Base-by-base conservation (phyloP, 331 rosid genomes). In the Rosa hybrid region DNA sequence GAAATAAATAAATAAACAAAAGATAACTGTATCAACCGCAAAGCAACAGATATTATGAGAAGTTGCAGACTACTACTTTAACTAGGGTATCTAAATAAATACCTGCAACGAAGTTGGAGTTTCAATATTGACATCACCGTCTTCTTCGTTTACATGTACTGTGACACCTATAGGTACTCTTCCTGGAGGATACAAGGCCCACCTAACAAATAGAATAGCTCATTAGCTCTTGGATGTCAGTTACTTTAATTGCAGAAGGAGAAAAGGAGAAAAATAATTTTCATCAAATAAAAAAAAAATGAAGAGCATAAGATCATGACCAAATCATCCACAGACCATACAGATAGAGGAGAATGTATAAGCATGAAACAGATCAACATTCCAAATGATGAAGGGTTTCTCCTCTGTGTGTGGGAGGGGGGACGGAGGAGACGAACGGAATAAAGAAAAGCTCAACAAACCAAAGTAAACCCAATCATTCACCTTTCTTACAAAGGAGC, bases 141-240 rank as follows among this genome's bases (percentile, higher is more conserved):
- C 99, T 45, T 90, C 98, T 80, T 91, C 98, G 76, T 86, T 93
- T 68, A 96, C 97, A 88, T 93, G 98, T 70, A 96, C 99, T 0
- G 97, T 93, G 74, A 91, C 99, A 80, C 99, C 97, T 79, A 92
- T 76, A 77, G 97, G 99, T 68, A 96, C 99, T 84, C 85, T 96
- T 73, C 99, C 99, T 18, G 99, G 99, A 86, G 99, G 98, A 89
- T 96, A 96, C 80, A 96, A 73, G 63, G 98, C 99, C 98, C 99
- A 96, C 87, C 99, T 96, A 86, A 86, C 73, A 85, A 78, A 83
- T 68, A 85, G 49, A 75, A 65, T 82, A 60, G 72, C 81, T 70
- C 64, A 83, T 78, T 46, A 56, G 71, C 79, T 74, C 80, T 80
- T 68, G 63, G 62, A 57, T 16, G 68, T 81, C 80, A 81, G 68